These are phyloP conservation scores for Chrysopogon serrulatus DNA, from an alignment of 176 grass and related monocot genomes.

Conservation along the genomic window DNA sequence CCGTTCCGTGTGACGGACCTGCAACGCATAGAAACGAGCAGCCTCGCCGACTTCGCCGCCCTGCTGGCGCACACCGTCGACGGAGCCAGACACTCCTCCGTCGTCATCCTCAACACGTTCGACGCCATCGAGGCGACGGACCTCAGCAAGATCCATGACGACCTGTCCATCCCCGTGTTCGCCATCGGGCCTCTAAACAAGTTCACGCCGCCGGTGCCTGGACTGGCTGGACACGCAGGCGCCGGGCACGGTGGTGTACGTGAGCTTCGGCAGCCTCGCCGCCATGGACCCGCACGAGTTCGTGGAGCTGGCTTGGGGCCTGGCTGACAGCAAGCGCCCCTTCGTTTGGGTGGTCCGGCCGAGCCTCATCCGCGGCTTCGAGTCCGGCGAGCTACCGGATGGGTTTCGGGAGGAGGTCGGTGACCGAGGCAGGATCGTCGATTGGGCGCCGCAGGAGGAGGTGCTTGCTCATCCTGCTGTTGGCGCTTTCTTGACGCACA, in stretches of 20 bases:
- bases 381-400: background rate
- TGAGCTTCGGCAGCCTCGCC: constrained; percentile 5
- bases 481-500: background rate
- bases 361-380: background rate
- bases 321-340: background rate
- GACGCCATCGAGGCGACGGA: background rate
- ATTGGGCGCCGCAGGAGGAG: constrained; percentile 12
- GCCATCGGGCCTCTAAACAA: constrained; percentile 10
- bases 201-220: background rate
- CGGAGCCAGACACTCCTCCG: background rate
- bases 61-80: background rate
- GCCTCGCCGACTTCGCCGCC: background rate
- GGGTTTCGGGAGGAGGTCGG: background rate
- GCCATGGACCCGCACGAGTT: constrained; percentile 1
- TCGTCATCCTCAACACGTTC: constrained; percentile 17
- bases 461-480: constrained; percentile 2
- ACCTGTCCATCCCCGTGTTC: background rate
- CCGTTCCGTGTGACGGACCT: background rate
- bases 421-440: background rate
- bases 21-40: background rate
- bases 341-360: constrained; percentile 1
- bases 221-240: constrained; percentile 2
- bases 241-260: background rate
- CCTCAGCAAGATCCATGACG: background rate
- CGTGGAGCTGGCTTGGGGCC: constrained; percentile 2